Evolutionary conservation across 495 filamentous ascomycete species (phyloP), one percentile per base, ranked within the genome.

Genomic region (Daldinia caldariorum): DNA sequence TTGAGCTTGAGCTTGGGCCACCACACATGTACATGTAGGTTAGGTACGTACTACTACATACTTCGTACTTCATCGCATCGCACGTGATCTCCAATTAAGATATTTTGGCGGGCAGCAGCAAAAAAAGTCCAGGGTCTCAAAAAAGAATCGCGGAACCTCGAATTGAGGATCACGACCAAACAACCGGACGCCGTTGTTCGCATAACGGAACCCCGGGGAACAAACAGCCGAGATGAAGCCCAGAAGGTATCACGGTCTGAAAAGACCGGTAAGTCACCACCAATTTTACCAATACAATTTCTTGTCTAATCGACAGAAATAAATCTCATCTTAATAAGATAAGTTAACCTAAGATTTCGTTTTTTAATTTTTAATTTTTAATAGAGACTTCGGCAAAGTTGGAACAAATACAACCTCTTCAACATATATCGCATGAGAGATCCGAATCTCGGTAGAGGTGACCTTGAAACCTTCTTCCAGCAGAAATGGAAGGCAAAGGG

Each of bases 331-430:
- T n/a, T n/a, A n/a, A n/a, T n/a, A n/a, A n/a, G n/a, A n/a, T n/a
- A n/a, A n/a, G n/a, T n/a, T n/a, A n/a, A n/a, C n/a, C n/a, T n/a
- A n/a, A n/a, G n/a, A n/a, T n/a, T n/a, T n/a, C n/a, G n/a, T n/a
- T n/a, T n/a, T n/a, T n/a, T n/a, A n/a, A n/a, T n/a, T n/a, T n/a
- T n/a, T n/a, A n/a, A n/a, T n/a, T n/a, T n/a, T n/a, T n/a, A 26
- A 8, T 59, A 73, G 95, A 95, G 92, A 91, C 75, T 97, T 79
- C 91, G 95, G 67, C 92, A 94, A 86, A 94, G 92, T 86, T 97
- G 94, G 96, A 96, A 92, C 82, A 97, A 97, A 81, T 94, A 93
- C 85, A 97, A 96, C 75, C 85, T 99, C 68, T 99, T 91, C 86
- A 97, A 97, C 83, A 80, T 99, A 66, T 74, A 80, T 31, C 84